Percentiles rank a stretch among this genome's conserved stretches.
These are phyloP conservation scores for Pichia exigua DNA, from an alignment of 805 yeast species.

Conservation along the genomic window DNA sequence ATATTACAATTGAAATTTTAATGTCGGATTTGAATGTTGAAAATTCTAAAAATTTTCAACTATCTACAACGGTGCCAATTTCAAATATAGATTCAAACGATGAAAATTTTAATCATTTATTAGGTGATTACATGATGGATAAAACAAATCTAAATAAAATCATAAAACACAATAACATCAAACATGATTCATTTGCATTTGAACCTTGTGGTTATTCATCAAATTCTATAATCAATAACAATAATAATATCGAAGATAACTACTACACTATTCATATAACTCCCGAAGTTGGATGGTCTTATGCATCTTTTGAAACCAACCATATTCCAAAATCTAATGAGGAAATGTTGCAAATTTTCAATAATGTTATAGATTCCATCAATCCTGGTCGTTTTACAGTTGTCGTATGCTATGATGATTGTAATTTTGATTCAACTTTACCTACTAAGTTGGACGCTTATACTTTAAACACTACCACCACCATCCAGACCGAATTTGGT, in stretches of 20 bases:
- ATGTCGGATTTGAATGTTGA: slow-evolving; percentile 75
- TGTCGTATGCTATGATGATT: slow-evolving; percentile 21
- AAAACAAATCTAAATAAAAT: slow-evolving; percentile 55
- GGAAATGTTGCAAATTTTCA: slow-evolving; percentile 20
- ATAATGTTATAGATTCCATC: slow-evolving; percentile 55
- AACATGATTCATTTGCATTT: slow-evolving; percentile 85
- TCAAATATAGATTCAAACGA: slow-evolving; percentile 8
- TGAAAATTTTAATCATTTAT: slow-evolving; percentile 70
- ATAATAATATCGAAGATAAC: slow-evolving; percentile 28
- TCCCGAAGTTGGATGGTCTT: slow-evolving; percentile 90
- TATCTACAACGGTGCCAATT: slow-evolving; percentile 8
- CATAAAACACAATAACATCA: slow-evolving; percentile 10
- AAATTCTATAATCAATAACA: slow-evolving; percentile 60
- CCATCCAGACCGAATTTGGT: not conserved
- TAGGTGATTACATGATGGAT: slow-evolving; percentile 64
- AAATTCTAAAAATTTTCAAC: slow-evolving; percentile 48
- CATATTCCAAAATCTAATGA: not conserved
- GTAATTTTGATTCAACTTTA: not conserved
- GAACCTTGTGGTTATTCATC: slow-evolving; percentile 94
- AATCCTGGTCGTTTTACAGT: slow-evolving; percentile 58
- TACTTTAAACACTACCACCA: not conserved
- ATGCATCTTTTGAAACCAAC: slow-evolving; percentile 92
- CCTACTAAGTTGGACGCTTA: not conserved
- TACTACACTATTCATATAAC: slow-evolving; percentile 84
- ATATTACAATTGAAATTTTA: slow-evolving; percentile 76